Evolutionary conservation across 441 rosid genomes (phyloP).

Genomic region (Breynia disticha): DNA sequence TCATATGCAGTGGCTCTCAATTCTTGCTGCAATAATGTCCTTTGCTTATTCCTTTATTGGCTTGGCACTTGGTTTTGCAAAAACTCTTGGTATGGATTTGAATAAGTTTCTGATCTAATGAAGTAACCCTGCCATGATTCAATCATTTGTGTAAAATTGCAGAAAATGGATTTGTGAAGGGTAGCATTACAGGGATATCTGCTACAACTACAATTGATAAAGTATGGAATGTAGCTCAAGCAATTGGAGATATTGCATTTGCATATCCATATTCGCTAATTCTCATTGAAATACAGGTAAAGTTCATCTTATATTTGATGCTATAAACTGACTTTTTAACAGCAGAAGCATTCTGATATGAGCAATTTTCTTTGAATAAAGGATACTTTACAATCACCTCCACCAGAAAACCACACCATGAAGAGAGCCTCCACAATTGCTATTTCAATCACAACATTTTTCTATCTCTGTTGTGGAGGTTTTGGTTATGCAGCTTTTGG

Average conservation of each 20-base stretch:
- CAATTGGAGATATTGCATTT: constrained; percentile 40
- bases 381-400: constrained; percentile 45
- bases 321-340: background rate
- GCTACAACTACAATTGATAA: constrained; percentile 18
- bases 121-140: too few species aligned
- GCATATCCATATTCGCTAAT: constrained; percentile 35
- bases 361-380: constrained; percentile 9
- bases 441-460: constrained; percentile 26
- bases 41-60: constrained; percentile 48
- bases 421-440: constrained; percentile 36
- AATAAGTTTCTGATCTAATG: background rate
- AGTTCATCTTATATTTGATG: background rate
- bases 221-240: constrained; percentile 37
- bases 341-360: background rate
- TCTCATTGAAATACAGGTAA: constrained; percentile 47
- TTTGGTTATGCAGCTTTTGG: constrained; percentile 43
- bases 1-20: constrained; percentile 38
- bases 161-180: constrained; percentile 37
- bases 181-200: constrained; percentile 32
- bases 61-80: constrained; percentile 36
- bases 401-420: constrained; percentile 38
- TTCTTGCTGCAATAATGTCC: constrained; percentile 50
- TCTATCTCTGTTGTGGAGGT: constrained; percentile 33
- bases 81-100: constrained; percentile 31
- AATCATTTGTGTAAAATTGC: constrained; percentile 1